phyloP scores from a whole-genome alignment of 1,284 basidiomycete species.

The Cutaneotrichosporon dermatis region DNA sequence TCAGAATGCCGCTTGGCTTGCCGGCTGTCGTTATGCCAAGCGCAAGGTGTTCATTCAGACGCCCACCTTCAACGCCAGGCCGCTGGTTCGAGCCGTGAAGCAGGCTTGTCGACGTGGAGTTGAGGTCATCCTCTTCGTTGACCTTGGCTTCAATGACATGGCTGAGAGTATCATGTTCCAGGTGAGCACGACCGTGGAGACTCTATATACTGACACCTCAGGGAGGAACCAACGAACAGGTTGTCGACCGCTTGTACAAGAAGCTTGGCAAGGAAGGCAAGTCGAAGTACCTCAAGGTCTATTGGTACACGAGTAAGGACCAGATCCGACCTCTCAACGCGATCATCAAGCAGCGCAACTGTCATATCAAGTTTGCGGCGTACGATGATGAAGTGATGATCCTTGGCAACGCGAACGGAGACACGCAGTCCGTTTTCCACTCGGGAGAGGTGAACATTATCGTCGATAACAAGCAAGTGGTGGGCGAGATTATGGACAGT shows the following conservation, averaged over 20 bases:
- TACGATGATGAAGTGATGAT: slow-evolving; percentile 68
- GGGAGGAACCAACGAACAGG: slow-evolving; percentile 74
- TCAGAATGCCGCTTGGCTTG: slow-evolving; percentile 72
- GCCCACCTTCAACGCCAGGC: slow-evolving; percentile 69
- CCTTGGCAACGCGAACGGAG: slow-evolving; percentile 54
- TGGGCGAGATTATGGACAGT: slow-evolving; percentile 60
- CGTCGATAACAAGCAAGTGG: slow-evolving; percentile 61
- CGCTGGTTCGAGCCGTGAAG: slow-evolving; percentile 62
- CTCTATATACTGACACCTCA: slow-evolving; percentile 52
- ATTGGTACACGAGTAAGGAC: slow-evolving; percentile 58
- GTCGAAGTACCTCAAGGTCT: slow-evolving; percentile 59
- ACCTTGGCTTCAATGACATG: slow-evolving; percentile 64
- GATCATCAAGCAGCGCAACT: slow-evolving; percentile 67
- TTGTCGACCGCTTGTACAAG: slow-evolving; percentile 63
- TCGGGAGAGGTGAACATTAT: slow-evolving; percentile 72
- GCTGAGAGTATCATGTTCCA: slow-evolving; percentile 46
- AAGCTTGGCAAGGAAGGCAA: slow-evolving; percentile 54
- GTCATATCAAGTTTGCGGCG: slow-evolving; percentile 70
- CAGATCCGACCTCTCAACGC: slow-evolving; percentile 68
- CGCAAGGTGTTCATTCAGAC: slow-evolving; percentile 71
- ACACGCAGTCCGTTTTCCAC: slow-evolving; percentile 74
- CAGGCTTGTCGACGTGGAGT: slow-evolving; percentile 66
- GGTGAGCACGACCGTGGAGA: not conserved
- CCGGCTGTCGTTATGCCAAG: slow-evolving; percentile 64
- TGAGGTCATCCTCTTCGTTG: slow-evolving; percentile 60